A percentile compares a stretch with the other conserved stretches of the same genome.
phyloP scores from a whole-genome alignment of 2,329 filamentous ascomycete genomes.

The Cladophialophora immunda region DNA sequence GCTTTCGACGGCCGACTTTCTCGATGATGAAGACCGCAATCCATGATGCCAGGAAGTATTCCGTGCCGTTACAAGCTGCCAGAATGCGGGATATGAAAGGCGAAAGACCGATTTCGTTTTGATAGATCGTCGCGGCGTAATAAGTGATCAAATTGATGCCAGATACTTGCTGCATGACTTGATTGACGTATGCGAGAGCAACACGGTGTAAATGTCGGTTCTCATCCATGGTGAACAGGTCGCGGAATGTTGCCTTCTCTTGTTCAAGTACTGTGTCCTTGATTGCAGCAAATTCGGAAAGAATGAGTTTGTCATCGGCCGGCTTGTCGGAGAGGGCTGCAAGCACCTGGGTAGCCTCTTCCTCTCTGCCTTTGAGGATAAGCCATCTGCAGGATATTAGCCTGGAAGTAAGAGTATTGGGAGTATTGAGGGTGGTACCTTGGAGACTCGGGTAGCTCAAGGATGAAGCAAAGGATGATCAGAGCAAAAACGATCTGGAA shows the following conservation, averaged over 20 bases:
- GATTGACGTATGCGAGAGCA: conserved; percentile 64
- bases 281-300: conserved; percentile 60
- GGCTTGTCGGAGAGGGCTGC: conserved; percentile 57
- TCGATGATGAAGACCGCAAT: conserved; percentile 35
- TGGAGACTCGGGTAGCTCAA: conserved; percentile 52
- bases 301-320: conserved; percentile 55
- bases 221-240: conserved; percentile 67
- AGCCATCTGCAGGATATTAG: conserved; percentile 44
- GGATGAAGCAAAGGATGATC: conserved; percentile 53
- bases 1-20: conserved; percentile 32
- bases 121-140: conserved; percentile 34
- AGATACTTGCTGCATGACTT: conserved; percentile 62
- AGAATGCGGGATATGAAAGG: conserved; percentile 33
- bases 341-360: conserved; percentile 62
- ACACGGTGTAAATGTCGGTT: conserved; percentile 66
- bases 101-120: conserved; percentile 31
- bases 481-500: conserved; percentile 49
- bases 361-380: conserved; percentile 30
- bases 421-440: conserved; percentile 49
- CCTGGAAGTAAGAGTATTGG: conserved; percentile 44
- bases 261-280: conserved; percentile 63
- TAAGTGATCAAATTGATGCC: conserved; percentile 44
- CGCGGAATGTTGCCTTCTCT: conserved; percentile 61
- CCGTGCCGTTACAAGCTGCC: conserved; percentile 31
- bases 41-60: conserved; percentile 40